Base-by-base conservation (phyloP, 2,329 filamentous ascomycete species). In the Fusarium robinianum region DNA sequence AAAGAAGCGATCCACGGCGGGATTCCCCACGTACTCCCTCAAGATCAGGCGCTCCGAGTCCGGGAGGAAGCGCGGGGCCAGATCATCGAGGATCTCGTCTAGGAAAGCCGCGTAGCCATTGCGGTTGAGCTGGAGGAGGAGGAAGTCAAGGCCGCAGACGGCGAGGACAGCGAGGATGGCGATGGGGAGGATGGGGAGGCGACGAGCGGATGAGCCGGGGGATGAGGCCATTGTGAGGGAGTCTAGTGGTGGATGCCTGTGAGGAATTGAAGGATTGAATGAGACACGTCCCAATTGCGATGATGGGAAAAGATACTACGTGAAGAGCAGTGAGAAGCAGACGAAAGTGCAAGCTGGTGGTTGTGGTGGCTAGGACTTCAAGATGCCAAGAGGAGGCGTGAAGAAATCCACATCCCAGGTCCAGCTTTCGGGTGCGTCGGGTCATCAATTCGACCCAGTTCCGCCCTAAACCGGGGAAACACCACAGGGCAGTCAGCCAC, bases 101-200 rank as follows among this genome's bases (percentile, higher is more conserved):
- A 55, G 7, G 8, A 56, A 41, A 1, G 33, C 40, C 2, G 42
- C 23, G 39, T 52, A 58, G 46, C 57, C 58, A 37, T 50, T 62
- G 27, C 61, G 61, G 6, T 30, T 5, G 18, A 61, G 36, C 22
- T 63, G 61, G 8, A 51, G 43, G 8, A 49, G 17, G 17, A 61
- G 46, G 22, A 53, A 44, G 46, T 63, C 53, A n/a, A 49, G 14
- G 15, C 35, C 57, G 14, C 62, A 51, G 37, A 59, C 12, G n/a
- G 42, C 27, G 36, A 61, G 29, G 33, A 36, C 8, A 22, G 23
- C 10, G 14, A 63, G 40, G 39, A 53, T 12, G 15, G 36, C 16
- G 5, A 63, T 35, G 18, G 58, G 27, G 3, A 49, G 17, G 7
- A 50, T 32, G 8, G 51, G 51, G 14, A 41, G 8, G 15, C 32